phyloP scores from a whole-genome alignment of 1,139 yeast genomes.

The Arxiozyma slooffiae region DNA sequence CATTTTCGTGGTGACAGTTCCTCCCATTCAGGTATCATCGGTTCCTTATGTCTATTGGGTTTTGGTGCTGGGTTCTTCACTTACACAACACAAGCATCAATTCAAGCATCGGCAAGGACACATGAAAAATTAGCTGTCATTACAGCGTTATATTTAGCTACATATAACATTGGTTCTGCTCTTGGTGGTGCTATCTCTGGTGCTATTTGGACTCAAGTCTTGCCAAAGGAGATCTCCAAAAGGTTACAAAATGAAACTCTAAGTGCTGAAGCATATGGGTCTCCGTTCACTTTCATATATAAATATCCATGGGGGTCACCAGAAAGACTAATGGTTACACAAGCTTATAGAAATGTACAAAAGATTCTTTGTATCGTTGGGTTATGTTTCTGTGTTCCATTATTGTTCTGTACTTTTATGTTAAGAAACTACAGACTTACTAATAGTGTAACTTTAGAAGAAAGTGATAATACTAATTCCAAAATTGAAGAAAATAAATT shows the following conservation, averaged over 20 bases:
- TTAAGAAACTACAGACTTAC: slow-evolving; percentile 43
- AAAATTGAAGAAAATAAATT: background rate
- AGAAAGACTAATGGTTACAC: slow-evolving; percentile 44
- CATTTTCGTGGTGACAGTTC: slow-evolving; percentile 39
- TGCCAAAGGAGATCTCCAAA: slow-evolving; percentile 32
- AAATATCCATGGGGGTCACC: slow-evolving; percentile 48
- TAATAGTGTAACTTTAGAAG: slow-evolving; percentile 21
- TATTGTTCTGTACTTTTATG: slow-evolving; percentile 38
- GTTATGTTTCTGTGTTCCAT: slow-evolving; percentile 44
- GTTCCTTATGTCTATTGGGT: slow-evolving; percentile 53
- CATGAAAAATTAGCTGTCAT: slow-evolving; percentile 52
- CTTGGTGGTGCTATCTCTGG: slow-evolving; percentile 43
- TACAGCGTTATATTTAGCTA: slow-evolving; percentile 46
- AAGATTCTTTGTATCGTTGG: slow-evolving; percentile 47
- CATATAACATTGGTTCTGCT: slow-evolving; percentile 51
- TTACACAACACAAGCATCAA: slow-evolving; percentile 53
- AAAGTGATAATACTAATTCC: slow-evolving; percentile 4
- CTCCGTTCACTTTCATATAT: slow-evolving; percentile 40
- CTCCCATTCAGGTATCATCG: slow-evolving; percentile 47
- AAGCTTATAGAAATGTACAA: slow-evolving; percentile 49
- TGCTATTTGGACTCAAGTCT: slow-evolving; percentile 48
- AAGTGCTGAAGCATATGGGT: slow-evolving; percentile 36
- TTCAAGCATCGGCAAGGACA: slow-evolving; percentile 44
- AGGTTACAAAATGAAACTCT: slow-evolving; percentile 16
- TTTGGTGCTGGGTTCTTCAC: slow-evolving; percentile 67